Evolutionary conservation across 371 early-diverging fungal species (phyloP).

Genomic region (Mucor saturninus): DNA sequence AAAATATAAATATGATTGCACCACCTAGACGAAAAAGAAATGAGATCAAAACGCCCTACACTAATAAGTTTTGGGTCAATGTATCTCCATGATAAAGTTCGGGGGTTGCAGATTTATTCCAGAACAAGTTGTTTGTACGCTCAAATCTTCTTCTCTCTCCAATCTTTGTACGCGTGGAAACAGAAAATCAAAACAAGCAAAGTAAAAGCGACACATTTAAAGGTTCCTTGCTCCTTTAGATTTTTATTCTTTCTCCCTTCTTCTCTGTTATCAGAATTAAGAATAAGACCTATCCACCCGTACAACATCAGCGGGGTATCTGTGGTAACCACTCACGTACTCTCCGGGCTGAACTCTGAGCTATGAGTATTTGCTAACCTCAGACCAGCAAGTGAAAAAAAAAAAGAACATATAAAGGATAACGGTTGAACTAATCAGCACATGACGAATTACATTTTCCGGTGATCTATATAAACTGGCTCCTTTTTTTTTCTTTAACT

Average conservation of each 20-base stretch:
- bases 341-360: conserved; percentile 6
- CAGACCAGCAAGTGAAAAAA: conserved; percentile 17
- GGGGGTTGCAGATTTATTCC: conserved; percentile 9
- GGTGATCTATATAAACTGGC: conserved; percentile 21
- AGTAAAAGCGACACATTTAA: conserved; percentile 10
- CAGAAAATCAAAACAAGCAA: conserved; percentile 16
- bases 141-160: not conserved
- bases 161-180: conserved; percentile 6
- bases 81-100: not conserved
- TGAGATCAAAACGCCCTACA: not conserved
- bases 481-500: conserved; percentile 4
- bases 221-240: not conserved
- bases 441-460: conserved; percentile 15
- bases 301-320: conserved; percentile 14
- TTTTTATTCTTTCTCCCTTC: conserved; percentile 3
- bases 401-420: conserved; percentile 7
- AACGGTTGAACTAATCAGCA: conserved; percentile 14
- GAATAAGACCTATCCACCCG: not conserved
- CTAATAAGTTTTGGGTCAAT: not conserved
- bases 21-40: not conserved
- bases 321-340: conserved; percentile 3
- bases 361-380: conserved; percentile 19
- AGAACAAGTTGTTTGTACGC: conserved; percentile 3
- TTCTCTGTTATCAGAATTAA: not conserved
- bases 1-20: too few species aligned